Percentiles rank a stretch among this genome's conserved stretches.
Evolutionary conservation across 2,329 filamentous ascomycete genomes (phyloP).

Genomic region (Sporothrix variecibatus): DNA sequence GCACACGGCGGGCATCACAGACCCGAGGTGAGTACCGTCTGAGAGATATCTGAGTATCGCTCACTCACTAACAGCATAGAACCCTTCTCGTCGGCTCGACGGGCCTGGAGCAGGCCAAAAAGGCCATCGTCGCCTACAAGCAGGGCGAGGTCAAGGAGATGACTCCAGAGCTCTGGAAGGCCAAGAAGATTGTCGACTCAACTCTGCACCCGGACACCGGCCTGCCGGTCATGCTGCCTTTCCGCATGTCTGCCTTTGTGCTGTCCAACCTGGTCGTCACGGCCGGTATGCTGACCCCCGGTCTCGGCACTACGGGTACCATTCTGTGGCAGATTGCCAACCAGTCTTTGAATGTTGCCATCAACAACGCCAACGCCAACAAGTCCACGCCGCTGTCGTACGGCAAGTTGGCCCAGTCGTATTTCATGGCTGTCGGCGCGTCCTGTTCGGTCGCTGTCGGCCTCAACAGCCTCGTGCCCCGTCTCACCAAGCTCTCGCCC

Average conservation of each 20-base stretch:
- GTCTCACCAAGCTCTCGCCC: constrained; percentile 74
- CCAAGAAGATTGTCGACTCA: constrained; percentile 96
- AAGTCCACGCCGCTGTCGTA: constrained; percentile 88
- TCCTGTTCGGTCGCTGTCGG: constrained; percentile 93
- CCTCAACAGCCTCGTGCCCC: constrained; percentile 84
- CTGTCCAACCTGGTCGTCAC: constrained; percentile 93
- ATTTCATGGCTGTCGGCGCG: constrained; percentile 86
- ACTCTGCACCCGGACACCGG: constrained; percentile 96
- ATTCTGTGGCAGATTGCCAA: constrained; percentile 94
- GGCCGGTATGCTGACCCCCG: constrained; percentile 93
- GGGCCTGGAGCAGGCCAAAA: constrained; percentile 84
- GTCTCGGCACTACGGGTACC: constrained; percentile 78
- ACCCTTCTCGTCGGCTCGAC: constrained; percentile 78
- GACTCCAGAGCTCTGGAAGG: constrained; percentile 88
- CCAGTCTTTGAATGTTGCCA: constrained; percentile 96
- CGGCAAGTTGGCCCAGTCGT: constrained; percentile 81
- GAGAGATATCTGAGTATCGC: neutral
- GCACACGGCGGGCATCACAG: constrained; percentile 85
- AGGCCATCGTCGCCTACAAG: constrained; percentile 81
- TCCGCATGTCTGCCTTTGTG: constrained; percentile 96
- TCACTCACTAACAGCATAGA: constrained; percentile 49
- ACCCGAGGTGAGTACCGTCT: constrained; percentile 76
- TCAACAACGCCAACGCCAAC: constrained; percentile 97
- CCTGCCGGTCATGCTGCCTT: constrained; percentile 86
- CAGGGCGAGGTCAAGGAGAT: constrained; percentile 75